These are phyloP conservation scores for Eutrema yunnanense DNA, from an alignment of 345 rosid genomes.

Conservation along the genomic window DNA sequence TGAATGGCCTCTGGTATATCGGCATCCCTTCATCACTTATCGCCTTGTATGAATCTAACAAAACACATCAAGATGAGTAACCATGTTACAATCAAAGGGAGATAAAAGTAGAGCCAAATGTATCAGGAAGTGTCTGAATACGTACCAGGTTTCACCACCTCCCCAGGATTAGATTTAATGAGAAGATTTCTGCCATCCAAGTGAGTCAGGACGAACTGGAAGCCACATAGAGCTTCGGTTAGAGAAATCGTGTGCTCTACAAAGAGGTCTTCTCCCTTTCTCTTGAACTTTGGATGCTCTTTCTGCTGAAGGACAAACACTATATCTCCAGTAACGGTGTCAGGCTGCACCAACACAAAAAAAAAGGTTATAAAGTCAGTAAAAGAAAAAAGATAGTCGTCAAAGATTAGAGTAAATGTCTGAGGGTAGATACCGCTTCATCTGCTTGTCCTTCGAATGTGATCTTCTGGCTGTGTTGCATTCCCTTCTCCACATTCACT, in stretches of 20 bases:
- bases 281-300: constrained; percentile 81
- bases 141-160: constrained; percentile 84
- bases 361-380: background rate
- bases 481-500: constrained; percentile 87
- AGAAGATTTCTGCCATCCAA: constrained; percentile 82
- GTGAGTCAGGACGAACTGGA: constrained; percentile 69
- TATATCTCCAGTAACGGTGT: constrained; percentile 76
- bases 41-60: constrained; percentile 56
- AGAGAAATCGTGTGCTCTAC: constrained; percentile 76
- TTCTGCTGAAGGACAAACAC: constrained; percentile 82
- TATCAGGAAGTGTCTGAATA: background rate
- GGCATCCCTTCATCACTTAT: constrained; percentile 84
- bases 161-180: constrained; percentile 77
- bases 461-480: constrained; percentile 81
- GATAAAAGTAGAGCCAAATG: background rate
- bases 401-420: background rate
- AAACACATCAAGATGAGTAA: background rate
- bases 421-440: constrained; percentile 54
- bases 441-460: constrained; percentile 92
- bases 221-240: constrained; percentile 89
- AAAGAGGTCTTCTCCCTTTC: constrained; percentile 81
- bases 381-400: background rate
- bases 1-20: constrained; percentile 55
- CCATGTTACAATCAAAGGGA: background rate
- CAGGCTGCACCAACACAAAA: constrained; percentile 51